Percentiles rank a stretch among this genome's conserved stretches.
Conservation (phyloP, 164 flowering plant genomes). For the Macadamia tetraphylla region DNA sequence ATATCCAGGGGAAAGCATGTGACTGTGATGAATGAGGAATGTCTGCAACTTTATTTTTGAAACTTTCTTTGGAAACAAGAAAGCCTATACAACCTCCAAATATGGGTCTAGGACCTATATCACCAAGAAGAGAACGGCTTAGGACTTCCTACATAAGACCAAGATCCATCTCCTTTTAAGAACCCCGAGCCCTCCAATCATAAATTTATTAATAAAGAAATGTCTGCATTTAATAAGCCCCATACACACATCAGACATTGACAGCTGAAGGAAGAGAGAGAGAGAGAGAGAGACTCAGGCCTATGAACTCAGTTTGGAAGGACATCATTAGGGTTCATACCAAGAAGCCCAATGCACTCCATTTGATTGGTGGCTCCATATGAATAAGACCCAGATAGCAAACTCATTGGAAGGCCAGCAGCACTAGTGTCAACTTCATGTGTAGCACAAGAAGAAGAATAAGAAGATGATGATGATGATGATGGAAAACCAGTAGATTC, state of each 20-base stretch:
- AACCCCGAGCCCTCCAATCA: neutral
- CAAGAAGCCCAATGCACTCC: slow-evolving; percentile 21
- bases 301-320: slow-evolving; percentile 27
- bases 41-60: no score
- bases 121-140: no score
- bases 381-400: slow-evolving; percentile 14
- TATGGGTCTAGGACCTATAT: no score
- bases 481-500: slow-evolving; percentile 15
- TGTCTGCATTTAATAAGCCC: neutral
- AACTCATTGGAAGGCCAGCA: slow-evolving; percentile 7
- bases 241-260: neutral
- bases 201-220: neutral
- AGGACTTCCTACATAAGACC: no score
- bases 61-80: no score
- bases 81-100: no score
- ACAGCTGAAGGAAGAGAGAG: no score
- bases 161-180: neutral
- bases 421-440: slow-evolving; percentile 18
- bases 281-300: neutral
- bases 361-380: slow-evolving; percentile 16
- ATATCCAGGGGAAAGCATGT: no score
- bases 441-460: slow-evolving; percentile 10
- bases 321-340: slow-evolving; percentile 27
- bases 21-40: no score
- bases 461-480: neutral